These are phyloP conservation scores for Paracorniculantispora psalliotae DNA, from an alignment of 2,329 filamentous ascomycete genomes.

Conservation along the genomic window DNA sequence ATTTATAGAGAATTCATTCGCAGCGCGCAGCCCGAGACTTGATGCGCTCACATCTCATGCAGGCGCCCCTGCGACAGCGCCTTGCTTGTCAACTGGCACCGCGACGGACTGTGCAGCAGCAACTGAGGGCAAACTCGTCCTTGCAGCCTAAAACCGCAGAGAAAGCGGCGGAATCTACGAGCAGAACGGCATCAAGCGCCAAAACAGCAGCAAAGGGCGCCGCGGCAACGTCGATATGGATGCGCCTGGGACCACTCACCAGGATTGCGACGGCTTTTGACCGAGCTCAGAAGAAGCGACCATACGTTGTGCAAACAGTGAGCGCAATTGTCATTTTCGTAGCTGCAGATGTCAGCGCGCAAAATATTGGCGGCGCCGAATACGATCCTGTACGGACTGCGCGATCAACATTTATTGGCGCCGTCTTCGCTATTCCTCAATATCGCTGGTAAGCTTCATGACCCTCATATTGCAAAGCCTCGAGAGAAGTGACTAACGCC, in stretches of 20 bases:
- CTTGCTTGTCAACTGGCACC: not conserved
- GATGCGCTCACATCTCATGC: not conserved
- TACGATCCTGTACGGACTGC: constrained; percentile 67
- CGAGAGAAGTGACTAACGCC: not conserved
- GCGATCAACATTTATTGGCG: constrained; percentile 70
- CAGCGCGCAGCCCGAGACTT: not conserved
- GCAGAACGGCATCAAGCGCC: not conserved
- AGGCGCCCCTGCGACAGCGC: constrained; percentile 3
- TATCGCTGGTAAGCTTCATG: constrained; percentile 66
- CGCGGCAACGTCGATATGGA: constrained; percentile 42
- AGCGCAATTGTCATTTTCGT: constrained; percentile 76
- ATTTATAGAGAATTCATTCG: too few relatives aligned
- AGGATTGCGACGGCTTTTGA: constrained; percentile 56
- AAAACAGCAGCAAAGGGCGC: not conserved
- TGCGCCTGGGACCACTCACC: constrained; percentile 53
- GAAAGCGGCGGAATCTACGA: not conserved
- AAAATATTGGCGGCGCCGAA: constrained; percentile 56
- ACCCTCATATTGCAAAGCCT: not conserved
- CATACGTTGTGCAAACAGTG: constrained; percentile 73
- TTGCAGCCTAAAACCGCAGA: not conserved
- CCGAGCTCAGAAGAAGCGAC: constrained; percentile 63
- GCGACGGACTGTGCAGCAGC: constrained; percentile 1
- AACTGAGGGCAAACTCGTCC: not conserved
- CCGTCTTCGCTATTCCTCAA: constrained; percentile 66
- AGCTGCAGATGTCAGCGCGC: constrained; percentile 71